Evolutionary conservation across 108 stramenopile genomes (phyloP), one percentile per base, ranked within the genome.

Genomic region (Skeletonema marinoi): DNA sequence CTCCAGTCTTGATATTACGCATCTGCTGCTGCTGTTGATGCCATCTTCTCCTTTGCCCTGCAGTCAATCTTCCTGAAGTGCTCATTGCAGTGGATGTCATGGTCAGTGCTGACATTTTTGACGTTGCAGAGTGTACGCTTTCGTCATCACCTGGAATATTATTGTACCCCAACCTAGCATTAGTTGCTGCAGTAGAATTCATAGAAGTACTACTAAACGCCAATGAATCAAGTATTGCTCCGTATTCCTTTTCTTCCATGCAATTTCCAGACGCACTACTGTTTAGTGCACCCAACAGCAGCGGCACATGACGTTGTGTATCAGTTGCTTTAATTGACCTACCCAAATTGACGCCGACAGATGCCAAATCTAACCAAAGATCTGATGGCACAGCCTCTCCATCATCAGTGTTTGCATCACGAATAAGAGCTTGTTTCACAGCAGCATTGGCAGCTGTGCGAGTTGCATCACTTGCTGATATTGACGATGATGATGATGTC

Each of bases 311-410:
- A 42, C 78, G 61, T 51, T 72, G 80, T 16, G 35, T 58, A 32
- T 65, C 74, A 5, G 79, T 36, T 19, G 71, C 74, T 33, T 59
- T 33, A 12, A 76, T 21, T 21, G 83, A 39, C 19, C 54, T 38
- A 8, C 64, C 79, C 74, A 79, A 54, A 21, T 39, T 64, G 14
- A 81, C 48, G 17, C 75, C 79, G 25, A 67, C 65, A 17, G 80
- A 78, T 16, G 77, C 56, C 11, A 58, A 76, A 58, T 85, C 84
- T 13, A 85, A 62, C 79, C 80, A 85, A 11, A 80, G 69, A 59
- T 85, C 84, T 0, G 75, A 77, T 25, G 78, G 84, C 1, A 85
- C 75, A 41, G 84, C 84, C 30, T 32, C 30, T 29, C 84, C 84
- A 50, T 85, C 76, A 35, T 85, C 84, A 31, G 21, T 44, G 14